Base-by-base conservation (phyloP, 306 rosid species). In the Alnus glutinosa region DNA sequence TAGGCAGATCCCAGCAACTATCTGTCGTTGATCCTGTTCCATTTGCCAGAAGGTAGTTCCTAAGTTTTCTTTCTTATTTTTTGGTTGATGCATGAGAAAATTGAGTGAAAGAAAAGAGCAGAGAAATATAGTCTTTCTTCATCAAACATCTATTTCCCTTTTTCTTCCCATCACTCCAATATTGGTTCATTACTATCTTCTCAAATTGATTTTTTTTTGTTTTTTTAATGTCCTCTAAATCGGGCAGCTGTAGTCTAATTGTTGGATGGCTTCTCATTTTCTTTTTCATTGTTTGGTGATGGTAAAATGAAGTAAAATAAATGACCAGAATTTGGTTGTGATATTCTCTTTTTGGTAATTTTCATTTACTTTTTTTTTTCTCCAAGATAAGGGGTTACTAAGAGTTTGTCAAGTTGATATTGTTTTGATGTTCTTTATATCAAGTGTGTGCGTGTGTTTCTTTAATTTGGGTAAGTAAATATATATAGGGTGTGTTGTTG, bases 11-110 rank as follows among this genome's bases (percentile, higher is more conserved):
- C 62, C 70, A 12, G n/a, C 49, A 68, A 50, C 54, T 71, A 14
- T 34, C 72, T 12, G 81, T 23, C 28, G 28, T 87, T 4, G 86
- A 88, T 61, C 70, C 86, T 82, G 81, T 92, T 68, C 82, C 94
- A 12, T 92, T 92, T 80, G 98, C 97, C n/a, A 80, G 97, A 85
- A 85, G 88, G 97, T 92, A 28, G 12, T 78, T 78, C 23, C 15
- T 73, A 59, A 32, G 37, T 30, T 55, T 66, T 52, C n/a, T 57
- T 50, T 52, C 7, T 28, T 62, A 6, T 15, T 42, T 16, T 23
- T 77, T 75, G 66, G 39, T 67, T 57, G 39, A 57, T 19, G 28
- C 28, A 23, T 23, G 15, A 5, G 58, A 51, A 36, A 57, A 11
- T 76, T 4, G 32, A 5, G 46, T n/a, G 58, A 47, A 23, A 32